A percentile compares a stretch with the other conserved stretches of the same genome.
phyloP scores from a whole-genome alignment of 2,329 filamentous ascomycete genomes.

The Emericellopsis atlantica region DNA sequence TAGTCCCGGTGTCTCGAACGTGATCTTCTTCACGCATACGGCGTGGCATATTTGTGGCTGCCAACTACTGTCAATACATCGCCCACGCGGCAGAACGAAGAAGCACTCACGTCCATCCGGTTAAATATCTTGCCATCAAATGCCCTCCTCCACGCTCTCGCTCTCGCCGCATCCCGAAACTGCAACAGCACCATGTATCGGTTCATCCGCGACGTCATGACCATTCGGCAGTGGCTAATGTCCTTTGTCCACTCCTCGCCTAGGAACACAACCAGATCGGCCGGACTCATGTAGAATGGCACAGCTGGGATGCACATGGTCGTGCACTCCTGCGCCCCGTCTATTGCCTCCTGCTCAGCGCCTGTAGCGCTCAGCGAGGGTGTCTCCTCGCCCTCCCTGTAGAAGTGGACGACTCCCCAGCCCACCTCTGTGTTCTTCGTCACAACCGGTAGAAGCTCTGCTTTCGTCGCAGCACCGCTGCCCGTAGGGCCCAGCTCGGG shows the following conservation, averaged over 20 bases:
- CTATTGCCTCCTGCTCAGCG: conserved; percentile 10
- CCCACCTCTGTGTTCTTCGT: conserved; percentile 65
- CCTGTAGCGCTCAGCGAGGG: conserved; percentile 30
- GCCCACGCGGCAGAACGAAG: background rate
- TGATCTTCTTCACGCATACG: conserved; percentile 86
- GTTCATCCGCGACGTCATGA: conserved; percentile 79
- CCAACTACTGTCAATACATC: conserved; percentile 7
- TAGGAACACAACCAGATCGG: conserved; percentile 83
- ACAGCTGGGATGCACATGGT: conserved; percentile 90
- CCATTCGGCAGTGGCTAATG: conserved; percentile 89
- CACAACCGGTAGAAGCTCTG: conserved; percentile 59
- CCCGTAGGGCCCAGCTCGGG: conserved; percentile 40
- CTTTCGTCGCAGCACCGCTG: conserved; percentile 69
- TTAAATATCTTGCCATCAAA: conserved; percentile 95
- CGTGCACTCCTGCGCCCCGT: conserved; percentile 54
- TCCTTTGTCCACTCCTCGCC: conserved; percentile 76
- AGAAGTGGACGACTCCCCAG: conserved; percentile 91
- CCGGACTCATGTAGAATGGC: conserved; percentile 83
- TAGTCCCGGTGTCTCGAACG: conserved; percentile 53
- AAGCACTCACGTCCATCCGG: conserved; percentile 58
- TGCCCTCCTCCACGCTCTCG: conserved; percentile 67
- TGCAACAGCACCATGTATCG: conserved; percentile 95
- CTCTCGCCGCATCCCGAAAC: conserved; percentile 64
- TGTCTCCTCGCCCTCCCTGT: conserved; percentile 71
- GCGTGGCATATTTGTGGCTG: conserved; percentile 86